Evolutionary conservation across 1,284 basidiomycete species (phyloP).

Genomic region (Xerocomus nothofagi): DNA sequence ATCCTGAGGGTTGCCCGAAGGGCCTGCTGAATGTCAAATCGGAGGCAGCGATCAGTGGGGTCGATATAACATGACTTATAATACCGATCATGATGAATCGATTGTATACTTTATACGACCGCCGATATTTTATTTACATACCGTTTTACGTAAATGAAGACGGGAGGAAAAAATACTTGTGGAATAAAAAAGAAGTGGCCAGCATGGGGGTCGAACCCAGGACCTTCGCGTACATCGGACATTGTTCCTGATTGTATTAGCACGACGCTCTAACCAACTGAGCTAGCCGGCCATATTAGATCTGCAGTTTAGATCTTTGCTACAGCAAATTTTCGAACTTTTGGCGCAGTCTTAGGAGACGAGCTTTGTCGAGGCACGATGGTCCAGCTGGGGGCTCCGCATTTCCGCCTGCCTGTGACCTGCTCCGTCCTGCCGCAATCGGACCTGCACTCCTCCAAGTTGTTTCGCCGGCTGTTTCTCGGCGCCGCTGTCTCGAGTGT

Average conservation of each 20-base stretch:
- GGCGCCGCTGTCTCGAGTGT: no score
- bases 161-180: background rate
- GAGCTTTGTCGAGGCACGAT: no score
- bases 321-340: no score
- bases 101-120: background rate
- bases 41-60: background rate
- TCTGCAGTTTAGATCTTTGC: no score
- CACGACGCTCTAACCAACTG: slow-evolving; percentile 26
- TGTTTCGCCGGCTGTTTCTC: no score
- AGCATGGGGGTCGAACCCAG: slow-evolving; percentile 43
- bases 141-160: background rate
- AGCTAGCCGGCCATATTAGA: slow-evolving; percentile 18
- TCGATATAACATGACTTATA: background rate
- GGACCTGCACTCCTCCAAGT: no score
- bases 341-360: no score
- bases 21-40: no score
- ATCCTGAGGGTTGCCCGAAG: no score
- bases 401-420: no score
- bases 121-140: background rate
- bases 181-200: slow-evolving; percentile 28
- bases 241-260: slow-evolving; percentile 10
- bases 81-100: background rate
- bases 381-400: no score
- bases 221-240: slow-evolving; percentile 37
- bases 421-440: no score